Base-by-base conservation (phyloP, 768 basidiomycete genomes). In the Tulasnella sp. region DNA sequence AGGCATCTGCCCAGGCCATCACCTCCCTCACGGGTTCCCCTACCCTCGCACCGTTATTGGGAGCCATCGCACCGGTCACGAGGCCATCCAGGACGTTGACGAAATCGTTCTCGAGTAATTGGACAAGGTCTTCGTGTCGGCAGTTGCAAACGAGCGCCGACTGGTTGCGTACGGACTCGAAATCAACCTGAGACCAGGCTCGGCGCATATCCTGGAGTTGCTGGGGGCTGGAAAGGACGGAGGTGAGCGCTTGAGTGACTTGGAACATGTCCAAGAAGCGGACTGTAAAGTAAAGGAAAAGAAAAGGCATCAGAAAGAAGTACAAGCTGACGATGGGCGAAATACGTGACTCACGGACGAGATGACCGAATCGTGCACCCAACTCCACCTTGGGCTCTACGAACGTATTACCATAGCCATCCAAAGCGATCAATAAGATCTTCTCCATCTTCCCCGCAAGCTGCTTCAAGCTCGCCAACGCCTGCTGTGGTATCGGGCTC, bases 71-170 rank as follows among this genome's bases (percentile, higher is more conserved):
- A 27, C 56, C 56, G 41, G 24, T 3, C n/a, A 47, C 44, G 34
- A 88, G 74, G 60, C 78, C 76, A 42, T 90, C 87, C 73, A 92
- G 72, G 71, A 92, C 72, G n/a, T 73, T 69, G 21, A 87, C 83
- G 69, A 90, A 90, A 70, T 92, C 87, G 56, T 87, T 84, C 69
- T 92, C 89, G 50, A 93, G 72, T 50, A 91, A 77, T 65, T 91
- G 88, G 43, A 88, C 80, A 51, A 93, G 78, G 66, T 91, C 88
- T 71, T 91, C 90, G 65, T 91, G 88, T 51, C 90, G 85, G 70
- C 90, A 92, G 68, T 92, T 91, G 78, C 89, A 91, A 27, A 92
- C 90, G 66, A 93, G 74, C 17, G 90, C 90, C n/a, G 87, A 88
- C 68, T 93, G 90, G 67, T 93, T 92, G 62, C 89, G 81, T 58